Evolutionary conservation across 129 eudicot species (phyloP).

Genomic region (Arctium minus): DNA sequence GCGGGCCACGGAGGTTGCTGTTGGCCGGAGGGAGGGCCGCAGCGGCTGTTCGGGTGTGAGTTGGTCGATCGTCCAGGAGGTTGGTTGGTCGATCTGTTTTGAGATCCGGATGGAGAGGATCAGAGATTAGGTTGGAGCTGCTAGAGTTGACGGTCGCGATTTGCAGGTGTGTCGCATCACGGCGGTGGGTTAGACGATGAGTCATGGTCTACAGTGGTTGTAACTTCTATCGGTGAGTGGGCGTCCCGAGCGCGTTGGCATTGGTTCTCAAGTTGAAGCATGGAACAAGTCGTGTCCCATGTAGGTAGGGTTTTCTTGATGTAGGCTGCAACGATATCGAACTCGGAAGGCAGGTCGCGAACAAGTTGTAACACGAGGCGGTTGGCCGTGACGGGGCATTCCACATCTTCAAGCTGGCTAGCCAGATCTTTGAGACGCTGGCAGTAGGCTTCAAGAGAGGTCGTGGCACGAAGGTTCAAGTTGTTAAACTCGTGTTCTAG

Average conservation of each 20-base stretch:
- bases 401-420: not conserved
- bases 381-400: not conserved
- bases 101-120: not conserved
- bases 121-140: not conserved
- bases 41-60: not conserved
- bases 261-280: not conserved
- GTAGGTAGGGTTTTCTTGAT: not conserved
- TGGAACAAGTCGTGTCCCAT: not conserved
- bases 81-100: not conserved
- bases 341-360: not conserved
- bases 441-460: not conserved
- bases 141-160: not conserved
- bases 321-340: not conserved
- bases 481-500: no score
- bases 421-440: not conserved
- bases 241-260: not conserved
- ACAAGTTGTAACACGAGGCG: not conserved
- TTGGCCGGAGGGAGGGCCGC: not conserved
- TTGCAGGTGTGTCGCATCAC: not conserved
- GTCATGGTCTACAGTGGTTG: not conserved
- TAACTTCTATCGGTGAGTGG: not conserved
- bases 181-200: not conserved
- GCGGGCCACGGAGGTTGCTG: not conserved
- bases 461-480: no score
- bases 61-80: not conserved